Evolutionary conservation across 2,329 filamentous ascomycete genomes (phyloP).

Genomic region (Phialemonium atrogriseum): DNA sequence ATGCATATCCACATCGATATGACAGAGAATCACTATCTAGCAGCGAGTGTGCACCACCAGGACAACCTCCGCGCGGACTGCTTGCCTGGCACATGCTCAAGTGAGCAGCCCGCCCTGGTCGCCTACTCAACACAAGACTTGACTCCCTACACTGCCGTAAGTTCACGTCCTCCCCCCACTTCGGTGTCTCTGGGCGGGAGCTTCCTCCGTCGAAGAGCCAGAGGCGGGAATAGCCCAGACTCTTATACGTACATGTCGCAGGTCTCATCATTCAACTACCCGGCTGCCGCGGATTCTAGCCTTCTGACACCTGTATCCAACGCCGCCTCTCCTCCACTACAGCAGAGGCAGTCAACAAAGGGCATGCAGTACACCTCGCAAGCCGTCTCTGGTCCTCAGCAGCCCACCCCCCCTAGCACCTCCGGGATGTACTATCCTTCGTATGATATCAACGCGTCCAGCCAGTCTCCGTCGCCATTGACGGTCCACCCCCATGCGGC

Average conservation of each 20-base stretch:
- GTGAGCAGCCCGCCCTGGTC: slow-evolving; percentile 5
- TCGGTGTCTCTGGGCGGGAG: too few relatives aligned
- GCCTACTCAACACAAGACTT: slow-evolving; percentile 10
- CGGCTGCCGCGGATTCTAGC: slow-evolving; percentile 28
- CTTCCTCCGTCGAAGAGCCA: too few relatives aligned
- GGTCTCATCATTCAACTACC: slow-evolving; percentile 29
- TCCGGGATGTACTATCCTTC: slow-evolving; percentile 35
- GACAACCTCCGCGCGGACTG: slow-evolving; percentile 11
- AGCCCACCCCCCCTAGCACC: slow-evolving; percentile 38
- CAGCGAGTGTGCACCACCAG: slow-evolving; percentile 13
- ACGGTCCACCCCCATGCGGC: slow-evolving; percentile 26
- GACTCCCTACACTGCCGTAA: slow-evolving; percentile 10
- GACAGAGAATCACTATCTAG: slow-evolving; percentile 16
- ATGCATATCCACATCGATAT: slow-evolving; percentile 20
- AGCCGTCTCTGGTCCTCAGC: slow-evolving; percentile 28
- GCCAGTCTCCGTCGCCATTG: slow-evolving; percentile 38
- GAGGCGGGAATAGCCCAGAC: too few relatives aligned
- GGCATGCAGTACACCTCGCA: slow-evolving; percentile 27
- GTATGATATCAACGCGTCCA: slow-evolving; percentile 33
- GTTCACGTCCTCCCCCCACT: slow-evolving; percentile 8
- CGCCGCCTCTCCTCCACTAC: slow-evolving; percentile 37
- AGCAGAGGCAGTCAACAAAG: slow-evolving; percentile 29
- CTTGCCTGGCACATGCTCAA: slow-evolving; percentile 10
- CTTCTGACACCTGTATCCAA: slow-evolving; percentile 45
- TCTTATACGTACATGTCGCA: slow-evolving; percentile 13